phyloP scores from a whole-genome alignment of 164 flowering plant genomes.

The Vitis amurensis region DNA sequence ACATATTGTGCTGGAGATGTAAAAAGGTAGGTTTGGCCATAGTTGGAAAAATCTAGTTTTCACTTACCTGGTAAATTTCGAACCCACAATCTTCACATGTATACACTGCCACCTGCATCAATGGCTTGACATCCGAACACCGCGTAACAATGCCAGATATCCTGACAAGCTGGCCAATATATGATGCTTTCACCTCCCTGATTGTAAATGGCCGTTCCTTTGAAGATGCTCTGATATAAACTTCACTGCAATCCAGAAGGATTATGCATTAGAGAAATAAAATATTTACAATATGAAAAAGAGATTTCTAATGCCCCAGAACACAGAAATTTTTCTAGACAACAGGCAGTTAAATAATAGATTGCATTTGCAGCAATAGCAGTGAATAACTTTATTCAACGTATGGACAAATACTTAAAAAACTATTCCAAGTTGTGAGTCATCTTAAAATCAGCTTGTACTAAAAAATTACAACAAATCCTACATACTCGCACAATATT shows the following conservation, averaged over 20 bases:
- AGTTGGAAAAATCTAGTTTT: not conserved
- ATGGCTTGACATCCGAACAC: constrained; percentile 96
- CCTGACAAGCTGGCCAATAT: constrained; percentile 93
- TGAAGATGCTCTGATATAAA: constrained; percentile 80
- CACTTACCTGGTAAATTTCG: constrained; percentile 93
- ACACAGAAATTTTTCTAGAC: not conserved
- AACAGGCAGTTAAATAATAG: not conserved
- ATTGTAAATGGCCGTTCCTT: constrained; percentile 82
- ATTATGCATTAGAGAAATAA: constrained; percentile 1
- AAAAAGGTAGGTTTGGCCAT: not conserved
- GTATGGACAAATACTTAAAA: no score
- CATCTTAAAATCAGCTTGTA: no score
- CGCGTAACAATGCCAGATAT: constrained; percentile 96
- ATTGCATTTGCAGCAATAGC: no score
- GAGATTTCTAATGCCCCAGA: not conserved
- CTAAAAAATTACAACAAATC: no score
- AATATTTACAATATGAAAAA: not conserved
- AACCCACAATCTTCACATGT: constrained; percentile 99
- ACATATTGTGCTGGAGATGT: not conserved
- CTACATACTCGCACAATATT: no score
- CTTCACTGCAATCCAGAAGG: constrained; percentile 62
- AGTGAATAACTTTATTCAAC: no score
- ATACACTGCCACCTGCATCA: constrained; percentile 97
- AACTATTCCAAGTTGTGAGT: no score
- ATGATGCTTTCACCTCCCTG: constrained; percentile 91